A percentile compares a stretch with the other conserved stretches of the same genome.
Evolutionary conservation across 2,329 filamentous ascomycete species (phyloP).

Genomic region (Chaetomium globosum): DNA sequence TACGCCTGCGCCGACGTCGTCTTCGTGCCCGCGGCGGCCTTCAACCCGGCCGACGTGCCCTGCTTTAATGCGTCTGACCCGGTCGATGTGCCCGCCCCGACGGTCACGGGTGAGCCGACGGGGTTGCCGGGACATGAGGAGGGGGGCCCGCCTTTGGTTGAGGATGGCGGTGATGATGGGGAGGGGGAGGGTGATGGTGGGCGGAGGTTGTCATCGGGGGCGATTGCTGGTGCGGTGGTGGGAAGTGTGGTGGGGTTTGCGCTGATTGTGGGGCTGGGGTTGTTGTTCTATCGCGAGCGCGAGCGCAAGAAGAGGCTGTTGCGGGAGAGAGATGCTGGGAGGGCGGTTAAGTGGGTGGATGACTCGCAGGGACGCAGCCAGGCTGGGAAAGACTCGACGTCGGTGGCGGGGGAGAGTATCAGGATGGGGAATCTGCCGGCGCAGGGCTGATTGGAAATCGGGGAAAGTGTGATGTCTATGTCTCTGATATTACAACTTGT

Average conservation of each 20-base stretch:
- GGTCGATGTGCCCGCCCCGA: slow-evolving; percentile 33
- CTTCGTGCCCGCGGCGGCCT: slow-evolving; percentile 45
- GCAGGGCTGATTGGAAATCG: not conserved
- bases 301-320: slow-evolving; percentile 28
- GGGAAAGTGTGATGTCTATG: not conserved
- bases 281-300: slow-evolving; percentile 31
- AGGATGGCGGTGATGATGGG: not conserved
- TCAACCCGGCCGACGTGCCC: slow-evolving; percentile 41
- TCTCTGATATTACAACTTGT: not conserved
- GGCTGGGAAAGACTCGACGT: slow-evolving; percentile 23
- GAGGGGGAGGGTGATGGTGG: not conserved
- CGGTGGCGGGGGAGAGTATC: slow-evolving; percentile 24
- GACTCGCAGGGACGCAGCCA: slow-evolving; percentile 1
- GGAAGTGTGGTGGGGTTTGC: slow-evolving; percentile 28
- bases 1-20: slow-evolving; percentile 55
- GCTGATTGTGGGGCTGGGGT: slow-evolving; percentile 22
- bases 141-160: slow-evolving; percentile 23
- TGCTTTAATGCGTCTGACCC: slow-evolving; percentile 51
- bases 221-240: slow-evolving; percentile 32
- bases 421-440: slow-evolving; percentile 18
- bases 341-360: slow-evolving; percentile 29
- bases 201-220: slow-evolving; percentile 28
- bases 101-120: slow-evolving; percentile 29
- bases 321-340: slow-evolving; percentile 26
- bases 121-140: slow-evolving; percentile 31